phyloP scores from a whole-genome alignment of 192 early-diverging fungal species.

The Chytriomyces hyalinus region DNA sequence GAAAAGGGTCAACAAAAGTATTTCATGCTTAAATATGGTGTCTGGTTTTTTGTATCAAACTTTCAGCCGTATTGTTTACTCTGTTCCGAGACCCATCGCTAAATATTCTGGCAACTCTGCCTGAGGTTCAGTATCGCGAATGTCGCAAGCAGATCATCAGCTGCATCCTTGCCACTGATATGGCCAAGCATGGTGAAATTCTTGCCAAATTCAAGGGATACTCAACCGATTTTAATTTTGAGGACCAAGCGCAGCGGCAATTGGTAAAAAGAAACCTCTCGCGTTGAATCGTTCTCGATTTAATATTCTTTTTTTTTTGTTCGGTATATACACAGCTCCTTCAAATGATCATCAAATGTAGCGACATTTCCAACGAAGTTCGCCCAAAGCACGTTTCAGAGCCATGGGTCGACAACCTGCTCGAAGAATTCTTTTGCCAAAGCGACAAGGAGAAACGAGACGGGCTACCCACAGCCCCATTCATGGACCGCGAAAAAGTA shows the following conservation, averaged over 20 bases:
- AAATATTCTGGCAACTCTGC: constrained; percentile 38
- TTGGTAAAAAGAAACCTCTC: constrained; percentile 33
- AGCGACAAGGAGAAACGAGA: constrained; percentile 57
- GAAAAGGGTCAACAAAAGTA: background rate
- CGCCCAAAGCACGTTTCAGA: constrained; percentile 57
- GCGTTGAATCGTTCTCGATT: too few relatives aligned
- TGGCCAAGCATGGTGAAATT: constrained; percentile 58
- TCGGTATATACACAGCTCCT: constrained; percentile 43
- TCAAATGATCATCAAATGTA: constrained; percentile 61
- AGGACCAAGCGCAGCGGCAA: constrained; percentile 47
- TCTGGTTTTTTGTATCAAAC: background rate
- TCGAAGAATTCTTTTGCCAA: constrained; percentile 61
- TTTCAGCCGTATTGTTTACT: constrained; percentile 45
- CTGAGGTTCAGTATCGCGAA: constrained; percentile 38
- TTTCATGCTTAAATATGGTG: background rate
- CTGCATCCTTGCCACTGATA: constrained; percentile 59
- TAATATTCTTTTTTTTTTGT: background rate
- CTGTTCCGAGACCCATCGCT: constrained; percentile 37
- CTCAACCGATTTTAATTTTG: constrained; percentile 46
- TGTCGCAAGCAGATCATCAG: constrained; percentile 53
- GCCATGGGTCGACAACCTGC: constrained; percentile 57
- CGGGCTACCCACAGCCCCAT: constrained; percentile 53
- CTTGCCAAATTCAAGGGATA: constrained; percentile 48
- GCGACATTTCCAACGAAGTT: constrained; percentile 65
- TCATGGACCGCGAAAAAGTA: constrained; percentile 64